phyloP scores from a whole-genome alignment of 768 basidiomycete genomes.

The Pleurotus cornucopiae region DNA sequence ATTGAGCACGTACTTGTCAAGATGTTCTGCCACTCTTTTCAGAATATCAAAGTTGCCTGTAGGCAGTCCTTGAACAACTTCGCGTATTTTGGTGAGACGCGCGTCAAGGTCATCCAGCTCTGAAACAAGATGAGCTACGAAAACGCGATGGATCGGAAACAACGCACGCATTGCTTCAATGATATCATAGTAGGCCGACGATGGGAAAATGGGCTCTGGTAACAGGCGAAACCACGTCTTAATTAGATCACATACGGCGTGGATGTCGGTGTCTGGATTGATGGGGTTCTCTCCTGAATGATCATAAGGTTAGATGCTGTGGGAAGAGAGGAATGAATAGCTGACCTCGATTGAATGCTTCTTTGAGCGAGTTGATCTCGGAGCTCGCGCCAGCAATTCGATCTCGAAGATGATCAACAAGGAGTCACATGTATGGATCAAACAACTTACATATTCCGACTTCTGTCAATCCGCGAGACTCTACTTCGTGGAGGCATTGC shows the following conservation, averaged over 20 bases:
- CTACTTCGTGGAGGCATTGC: conserved; percentile 65
- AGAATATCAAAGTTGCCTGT: conserved; percentile 75
- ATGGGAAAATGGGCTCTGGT: conserved; percentile 76
- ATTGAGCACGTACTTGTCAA: conserved; percentile 55
- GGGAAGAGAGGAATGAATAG: not conserved
- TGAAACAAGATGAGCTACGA: conserved; percentile 20
- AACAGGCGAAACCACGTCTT: conserved; percentile 85
- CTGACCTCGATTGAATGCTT: conserved; percentile 70
- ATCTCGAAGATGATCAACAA: conserved; percentile 37
- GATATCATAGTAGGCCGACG: conserved; percentile 60
- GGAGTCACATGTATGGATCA: not conserved
- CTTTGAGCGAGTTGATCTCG: conserved; percentile 65
- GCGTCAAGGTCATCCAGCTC: conserved; percentile 69
- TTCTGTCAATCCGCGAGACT: conserved; percentile 71
- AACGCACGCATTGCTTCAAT: conserved; percentile 65
- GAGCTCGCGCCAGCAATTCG: conserved; percentile 77
- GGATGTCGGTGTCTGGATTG: conserved; percentile 61
- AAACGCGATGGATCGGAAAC: not conserved
- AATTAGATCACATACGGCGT: conserved; percentile 78
- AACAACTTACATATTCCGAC: conserved; percentile 74
- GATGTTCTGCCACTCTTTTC: conserved; percentile 73
- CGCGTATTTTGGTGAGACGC: conserved; percentile 59
- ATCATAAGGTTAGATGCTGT: not conserved
- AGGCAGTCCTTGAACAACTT: conserved; percentile 66
- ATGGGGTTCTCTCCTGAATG: conserved; percentile 57